phyloP scores from a whole-genome alignment of 78 protist genomes.

The Bodo saltans region DNA sequence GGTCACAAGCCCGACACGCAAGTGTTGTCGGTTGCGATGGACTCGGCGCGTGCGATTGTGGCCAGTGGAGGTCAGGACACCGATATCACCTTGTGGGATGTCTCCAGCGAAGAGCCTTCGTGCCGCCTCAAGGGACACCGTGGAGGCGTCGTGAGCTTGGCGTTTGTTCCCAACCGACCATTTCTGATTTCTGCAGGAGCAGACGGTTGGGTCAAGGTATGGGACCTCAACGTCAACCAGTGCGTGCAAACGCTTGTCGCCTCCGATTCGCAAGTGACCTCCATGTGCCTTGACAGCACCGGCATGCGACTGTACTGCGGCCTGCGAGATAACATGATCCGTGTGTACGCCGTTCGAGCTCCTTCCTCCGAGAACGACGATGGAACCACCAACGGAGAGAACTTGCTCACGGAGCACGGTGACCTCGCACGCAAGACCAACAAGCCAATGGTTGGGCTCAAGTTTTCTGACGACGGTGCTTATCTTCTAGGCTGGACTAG shows the following conservation, averaged over 20 bases:
- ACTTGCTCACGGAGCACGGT: neutral
- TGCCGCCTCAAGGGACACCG: conserved; percentile 34
- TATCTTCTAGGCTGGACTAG: neutral
- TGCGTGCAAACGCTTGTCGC: conserved; percentile 42
- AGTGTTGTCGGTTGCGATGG: conserved; percentile 6
- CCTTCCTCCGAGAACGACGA: too few relatives aligned
- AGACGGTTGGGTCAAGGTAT: conserved; percentile 33
- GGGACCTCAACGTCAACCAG: conserved; percentile 30
- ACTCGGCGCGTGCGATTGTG: conserved; percentile 6
- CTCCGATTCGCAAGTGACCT: conserved; percentile 12
- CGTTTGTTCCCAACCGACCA: conserved; percentile 7
- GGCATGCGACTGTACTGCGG: conserved; percentile 29
- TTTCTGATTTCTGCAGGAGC: neutral
- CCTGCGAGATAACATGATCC: conserved; percentile 14
- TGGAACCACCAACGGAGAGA: neutral
- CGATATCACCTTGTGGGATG: conserved; percentile 37
- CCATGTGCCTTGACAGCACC: neutral
- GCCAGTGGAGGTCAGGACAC: conserved; percentile 42
- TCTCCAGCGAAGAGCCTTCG: neutral
- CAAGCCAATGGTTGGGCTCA: neutral
- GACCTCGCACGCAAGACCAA: neutral
- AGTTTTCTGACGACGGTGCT: neutral
- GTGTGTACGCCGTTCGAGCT: neutral
- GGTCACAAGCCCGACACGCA: conserved; percentile 11
- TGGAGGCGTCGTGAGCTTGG: neutral